Evolutionary conservation across 176 grass and related monocot genomes (phyloP).

Genomic region (Cenchrus purpureus): DNA sequence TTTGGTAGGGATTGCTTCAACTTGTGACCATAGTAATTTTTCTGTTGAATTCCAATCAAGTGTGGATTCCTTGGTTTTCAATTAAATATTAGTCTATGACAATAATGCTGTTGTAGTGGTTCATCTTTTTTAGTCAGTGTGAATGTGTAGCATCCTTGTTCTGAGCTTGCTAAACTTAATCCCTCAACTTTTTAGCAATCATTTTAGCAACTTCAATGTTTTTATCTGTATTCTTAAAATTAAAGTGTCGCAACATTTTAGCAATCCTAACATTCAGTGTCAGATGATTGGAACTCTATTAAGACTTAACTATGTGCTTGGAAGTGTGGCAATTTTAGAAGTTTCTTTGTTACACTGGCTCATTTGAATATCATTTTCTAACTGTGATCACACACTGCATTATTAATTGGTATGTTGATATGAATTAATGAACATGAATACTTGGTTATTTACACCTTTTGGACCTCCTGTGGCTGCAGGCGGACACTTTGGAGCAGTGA

Average conservation of each 20-base stretch:
- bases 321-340: background rate
- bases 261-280: background rate
- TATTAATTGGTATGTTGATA: background rate
- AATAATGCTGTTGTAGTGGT: background rate
- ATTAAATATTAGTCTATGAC: background rate
- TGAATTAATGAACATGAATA: background rate
- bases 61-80: background rate
- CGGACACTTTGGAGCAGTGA: slow-evolving; percentile 73
- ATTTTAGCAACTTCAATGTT: background rate
- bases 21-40: background rate
- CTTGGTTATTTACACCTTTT: background rate
- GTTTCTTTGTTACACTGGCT: background rate
- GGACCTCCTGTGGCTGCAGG: slow-evolving; percentile 44
- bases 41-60: background rate
- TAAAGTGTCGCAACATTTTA: background rate
- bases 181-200: background rate
- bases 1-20: background rate
- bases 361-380: background rate
- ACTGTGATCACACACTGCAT: background rate
- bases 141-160: background rate
- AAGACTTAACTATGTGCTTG: background rate
- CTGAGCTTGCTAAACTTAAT: background rate
- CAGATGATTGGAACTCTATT: slow-evolving; percentile 17
- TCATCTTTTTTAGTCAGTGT: background rate
- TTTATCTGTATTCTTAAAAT: slow-evolving; percentile 13